Conservation (phyloP, 768 basidiomycete species). For the Calocera viscosa region DNA sequence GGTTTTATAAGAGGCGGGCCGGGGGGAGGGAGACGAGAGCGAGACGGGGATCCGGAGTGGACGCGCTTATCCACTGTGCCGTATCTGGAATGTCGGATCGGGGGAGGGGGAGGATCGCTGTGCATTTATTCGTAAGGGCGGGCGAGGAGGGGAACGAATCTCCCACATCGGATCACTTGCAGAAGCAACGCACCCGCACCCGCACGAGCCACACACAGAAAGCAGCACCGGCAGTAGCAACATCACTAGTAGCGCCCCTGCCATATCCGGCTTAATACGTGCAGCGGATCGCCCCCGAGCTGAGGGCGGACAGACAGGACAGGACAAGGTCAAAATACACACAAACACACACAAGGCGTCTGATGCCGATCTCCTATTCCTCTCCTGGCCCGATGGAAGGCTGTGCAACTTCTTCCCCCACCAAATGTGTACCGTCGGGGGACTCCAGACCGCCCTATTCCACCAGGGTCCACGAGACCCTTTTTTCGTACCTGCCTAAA, state of each 20-base stretch:
- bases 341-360: not conserved
- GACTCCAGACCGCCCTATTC: too few species aligned
- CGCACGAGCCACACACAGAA: not conserved
- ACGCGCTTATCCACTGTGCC: not conserved
- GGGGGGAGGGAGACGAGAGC: too few species aligned
- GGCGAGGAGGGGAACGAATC: not conserved
- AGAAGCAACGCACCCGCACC: not conserved
- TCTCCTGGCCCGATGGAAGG: too few species aligned
- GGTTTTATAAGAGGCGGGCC: too few species aligned
- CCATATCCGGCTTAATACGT: not conserved
- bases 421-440: too few species aligned
- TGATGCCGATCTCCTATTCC: not conserved
- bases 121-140: not conserved
- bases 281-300: not conserved
- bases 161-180: not conserved
- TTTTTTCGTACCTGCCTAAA: too few species aligned
- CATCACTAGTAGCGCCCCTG: not conserved
- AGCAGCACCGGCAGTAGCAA: too few species aligned
- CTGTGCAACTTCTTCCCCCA: too few species aligned
- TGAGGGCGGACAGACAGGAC: not conserved
- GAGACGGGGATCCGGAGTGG: too few species aligned
- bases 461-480: too few species aligned
- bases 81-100: not conserved
- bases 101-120: not conserved
- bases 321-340: not conserved